These are phyloP conservation scores for Ceratocystis cubensis DNA, from an alignment of 2,329 filamentous ascomycete species.

Conservation along the genomic window DNA sequence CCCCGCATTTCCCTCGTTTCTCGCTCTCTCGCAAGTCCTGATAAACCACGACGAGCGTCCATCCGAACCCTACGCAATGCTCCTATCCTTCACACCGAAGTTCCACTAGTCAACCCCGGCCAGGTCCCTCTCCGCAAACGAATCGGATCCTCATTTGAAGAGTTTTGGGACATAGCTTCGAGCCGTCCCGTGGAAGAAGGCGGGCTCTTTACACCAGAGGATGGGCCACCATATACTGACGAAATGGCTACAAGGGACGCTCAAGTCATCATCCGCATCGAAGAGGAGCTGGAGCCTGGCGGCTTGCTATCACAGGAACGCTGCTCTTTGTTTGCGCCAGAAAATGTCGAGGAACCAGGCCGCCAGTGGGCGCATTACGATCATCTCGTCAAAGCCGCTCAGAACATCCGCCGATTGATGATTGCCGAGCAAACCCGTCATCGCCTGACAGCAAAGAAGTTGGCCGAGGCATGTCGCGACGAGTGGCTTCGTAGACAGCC, in stretches of 20 bases:
- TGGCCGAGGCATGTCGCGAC: constrained; percentile 66
- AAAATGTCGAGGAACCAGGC: constrained; percentile 58
- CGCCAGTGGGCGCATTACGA: constrained; percentile 79
- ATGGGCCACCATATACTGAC: constrained; percentile 45
- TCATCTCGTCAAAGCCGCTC: constrained; percentile 65
- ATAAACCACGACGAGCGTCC: constrained; percentile 20
- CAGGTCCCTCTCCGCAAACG: constrained; percentile 43
- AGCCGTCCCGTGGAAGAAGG: constrained; percentile 45
- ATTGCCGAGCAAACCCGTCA: constrained; percentile 67
- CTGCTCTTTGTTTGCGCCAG: constrained; percentile 61
- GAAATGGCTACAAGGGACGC: constrained; percentile 58
- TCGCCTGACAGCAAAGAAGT: constrained; percentile 58
- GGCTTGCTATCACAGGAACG: constrained; percentile 58
- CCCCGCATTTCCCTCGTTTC: constrained; percentile 18
- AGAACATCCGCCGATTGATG: constrained; percentile 71
- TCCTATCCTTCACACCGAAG: constrained; percentile 22
- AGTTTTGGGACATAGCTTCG: constrained; percentile 43
- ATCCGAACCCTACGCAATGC: constrained; percentile 27
- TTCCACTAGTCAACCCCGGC: constrained; percentile 48
- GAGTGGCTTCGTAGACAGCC: constrained; percentile 63
- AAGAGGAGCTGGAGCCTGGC: constrained; percentile 60
- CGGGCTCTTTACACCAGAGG: constrained; percentile 42
- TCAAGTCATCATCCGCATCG: constrained; percentile 52
- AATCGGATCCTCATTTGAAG: constrained; percentile 42
- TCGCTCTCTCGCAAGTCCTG: not conserved